Evolutionary conservation across 2,329 filamentous ascomycete genomes (phyloP).

Genomic region (Cercospora sojina): DNA sequence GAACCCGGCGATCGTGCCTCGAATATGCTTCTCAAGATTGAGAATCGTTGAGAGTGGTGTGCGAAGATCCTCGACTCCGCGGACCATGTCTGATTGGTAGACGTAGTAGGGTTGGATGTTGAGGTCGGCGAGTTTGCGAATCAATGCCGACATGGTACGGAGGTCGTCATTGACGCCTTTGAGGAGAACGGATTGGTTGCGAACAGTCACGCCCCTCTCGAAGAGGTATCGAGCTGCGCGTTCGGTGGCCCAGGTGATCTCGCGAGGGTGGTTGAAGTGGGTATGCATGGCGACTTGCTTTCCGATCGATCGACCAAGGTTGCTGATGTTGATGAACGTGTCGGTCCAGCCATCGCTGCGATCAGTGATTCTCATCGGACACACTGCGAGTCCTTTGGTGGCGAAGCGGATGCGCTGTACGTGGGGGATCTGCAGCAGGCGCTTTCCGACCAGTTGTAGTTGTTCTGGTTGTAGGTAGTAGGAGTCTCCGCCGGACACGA

Average conservation of each 20-base stretch:
- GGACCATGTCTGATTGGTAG: slow-evolving; percentile 65
- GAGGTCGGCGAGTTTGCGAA: slow-evolving; percentile 56
- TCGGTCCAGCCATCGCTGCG: slow-evolving; percentile 54
- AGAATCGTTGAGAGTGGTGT: slow-evolving; percentile 61
- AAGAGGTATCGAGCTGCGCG: slow-evolving; percentile 54
- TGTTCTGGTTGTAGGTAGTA: slow-evolving; percentile 58
- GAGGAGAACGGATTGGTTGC: slow-evolving; percentile 62
- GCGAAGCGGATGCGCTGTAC: slow-evolving; percentile 62
- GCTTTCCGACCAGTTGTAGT: slow-evolving; percentile 55
- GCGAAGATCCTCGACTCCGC: slow-evolving; percentile 60
- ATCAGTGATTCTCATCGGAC: slow-evolving; percentile 57
- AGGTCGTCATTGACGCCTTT: slow-evolving; percentile 59
- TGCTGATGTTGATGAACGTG: slow-evolving; percentile 53
- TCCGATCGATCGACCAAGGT: slow-evolving; percentile 52
- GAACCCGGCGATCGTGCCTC: slow-evolving; percentile 62
- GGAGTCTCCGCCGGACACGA: slow-evolving; percentile 63
- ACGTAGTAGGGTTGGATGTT: slow-evolving; percentile 64
- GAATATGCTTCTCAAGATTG: slow-evolving; percentile 57
- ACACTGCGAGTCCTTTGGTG: slow-evolving; percentile 61
- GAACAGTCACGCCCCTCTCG: slow-evolving; percentile 54
- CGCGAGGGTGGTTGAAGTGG: slow-evolving; percentile 63
- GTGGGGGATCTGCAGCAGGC: slow-evolving; percentile 57
- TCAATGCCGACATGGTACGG: slow-evolving; percentile 54
- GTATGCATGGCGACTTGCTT: slow-evolving; percentile 64
- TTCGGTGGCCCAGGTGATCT: slow-evolving; percentile 61